phyloP scores from a whole-genome alignment of 495 filamentous ascomycete genomes.

The Penicillium coprophilum region DNA sequence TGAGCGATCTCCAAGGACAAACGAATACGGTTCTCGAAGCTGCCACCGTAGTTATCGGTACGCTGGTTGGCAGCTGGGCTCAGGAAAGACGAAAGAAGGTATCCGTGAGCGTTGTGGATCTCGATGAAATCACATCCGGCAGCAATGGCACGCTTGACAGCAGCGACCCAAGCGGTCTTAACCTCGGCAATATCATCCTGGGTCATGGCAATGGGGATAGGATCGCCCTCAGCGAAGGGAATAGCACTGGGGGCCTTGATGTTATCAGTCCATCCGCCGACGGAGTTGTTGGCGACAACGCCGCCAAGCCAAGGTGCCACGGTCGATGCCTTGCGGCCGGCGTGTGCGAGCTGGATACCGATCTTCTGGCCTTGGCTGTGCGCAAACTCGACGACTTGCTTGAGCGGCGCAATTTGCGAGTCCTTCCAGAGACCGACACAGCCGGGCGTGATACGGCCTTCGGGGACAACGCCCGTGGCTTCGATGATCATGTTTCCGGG shows the following conservation, averaged over 20 bases:
- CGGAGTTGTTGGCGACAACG: constrained; percentile 54
- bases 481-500: constrained; percentile 69
- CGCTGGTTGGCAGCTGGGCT: constrained; percentile 62
- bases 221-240: constrained; percentile 51
- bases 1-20: constrained; percentile 60
- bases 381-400: constrained; percentile 64
- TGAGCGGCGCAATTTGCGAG: constrained; percentile 62
- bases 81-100: constrained; percentile 64
- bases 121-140: constrained; percentile 62
- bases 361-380: constrained; percentile 71
- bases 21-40: constrained; percentile 62
- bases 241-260: constrained; percentile 56
- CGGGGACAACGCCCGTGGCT: constrained; percentile 65
- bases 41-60: constrained; percentile 65
- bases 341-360: constrained; percentile 74
- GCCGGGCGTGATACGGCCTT: constrained; percentile 77
- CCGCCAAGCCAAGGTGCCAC: constrained; percentile 62
- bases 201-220: constrained; percentile 55
- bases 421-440: constrained; percentile 74
- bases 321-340: constrained; percentile 70
- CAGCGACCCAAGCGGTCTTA: constrained; percentile 55
- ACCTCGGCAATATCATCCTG: constrained; percentile 56
- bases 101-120: constrained; percentile 63
- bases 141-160: constrained; percentile 54
- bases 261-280: constrained; percentile 61